phyloP scores from a whole-genome alignment of 2,329 filamentous ascomycete species.

The Talaromyces verruculosus region DNA sequence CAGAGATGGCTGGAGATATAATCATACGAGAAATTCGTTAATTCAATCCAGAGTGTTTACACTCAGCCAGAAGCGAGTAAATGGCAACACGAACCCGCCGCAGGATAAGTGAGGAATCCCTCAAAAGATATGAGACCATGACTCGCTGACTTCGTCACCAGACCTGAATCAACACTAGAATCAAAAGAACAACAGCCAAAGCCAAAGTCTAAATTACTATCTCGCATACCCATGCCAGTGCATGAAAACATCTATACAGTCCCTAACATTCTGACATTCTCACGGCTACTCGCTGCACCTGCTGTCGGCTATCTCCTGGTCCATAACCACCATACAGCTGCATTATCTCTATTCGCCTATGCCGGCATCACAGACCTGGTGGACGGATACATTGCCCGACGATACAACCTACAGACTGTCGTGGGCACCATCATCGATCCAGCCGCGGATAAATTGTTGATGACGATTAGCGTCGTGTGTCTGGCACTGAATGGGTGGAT shows the following conservation, averaged over 20 bases:
- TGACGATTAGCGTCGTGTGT: constrained; percentile 88
- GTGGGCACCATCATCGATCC: constrained; percentile 93
- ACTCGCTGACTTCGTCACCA: neutral
- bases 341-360: constrained; percentile 84
- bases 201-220: constrained; percentile 34
- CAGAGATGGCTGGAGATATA: neutral
- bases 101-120: neutral
- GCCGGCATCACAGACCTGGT: constrained; percentile 88
- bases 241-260: constrained; percentile 96
- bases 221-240: constrained; percentile 29
- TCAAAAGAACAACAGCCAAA: neutral
- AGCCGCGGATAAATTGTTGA: constrained; percentile 93
- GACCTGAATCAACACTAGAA: neutral
- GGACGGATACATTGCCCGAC: constrained; percentile 89
- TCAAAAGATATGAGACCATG: neutral
- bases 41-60: neutral
- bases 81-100: constrained; percentile 7
- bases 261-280: constrained; percentile 90
- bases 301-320: constrained; percentile 86
- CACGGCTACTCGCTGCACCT: constrained; percentile 78
- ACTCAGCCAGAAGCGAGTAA: constrained; percentile 8
- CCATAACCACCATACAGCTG: constrained; percentile 74
- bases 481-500: constrained; percentile 79
- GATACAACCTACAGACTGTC: constrained; percentile 85
- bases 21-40: neutral